Evolutionary conservation across 2,329 filamentous ascomycete genomes (phyloP), one percentile per base, ranked within the genome.

Genomic region (Huntiella omanensis): DNA sequence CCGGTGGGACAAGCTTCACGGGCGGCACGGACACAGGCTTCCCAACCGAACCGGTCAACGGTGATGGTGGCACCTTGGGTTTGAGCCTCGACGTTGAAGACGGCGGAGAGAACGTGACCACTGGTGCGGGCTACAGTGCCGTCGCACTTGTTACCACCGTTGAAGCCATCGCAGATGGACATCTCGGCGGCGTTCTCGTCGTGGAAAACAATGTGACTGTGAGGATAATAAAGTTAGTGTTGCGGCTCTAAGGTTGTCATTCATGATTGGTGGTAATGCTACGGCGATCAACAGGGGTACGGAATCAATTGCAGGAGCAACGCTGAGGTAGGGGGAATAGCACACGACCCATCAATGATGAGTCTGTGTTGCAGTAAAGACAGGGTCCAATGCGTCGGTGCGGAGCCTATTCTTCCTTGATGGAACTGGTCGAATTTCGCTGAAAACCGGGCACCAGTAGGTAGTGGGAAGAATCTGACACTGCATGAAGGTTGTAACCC

Each of bases 1-100:
- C 68, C 68, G 5, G 63, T 66, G 15, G 67, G 68, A 54, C 69
- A 72, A 40, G 64, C 62, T 49, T 66, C 64, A 47, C 65, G 57
- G 42, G 70, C 71, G 12, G 71, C 70, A 36, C 67, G 62, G 44
- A 73, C 63, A 54, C 71, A 74, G 43, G 63, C 60, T 56, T 73
- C 66, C 69, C 70, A 71, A 17, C 64, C 59, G 15, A 62, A 62
- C 58, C 72, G 73, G 40, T 62, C 63, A 50, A 74, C 62, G 57
- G 66, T 68, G 56, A 75, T 72, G 12, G 63, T 68, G 16, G 64
- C 62, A 7, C 66, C 69, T 1, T 54, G 47, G 2, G 58, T 57
- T 12, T 60, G 59, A 1, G 66, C 60, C 19, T 57, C 61, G 12
- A 74, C 60, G 3, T 55, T 60, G 57, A 75, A 73, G 49, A 62